Evolutionary conservation across 2,329 filamentous ascomycete genomes (phyloP), one percentile per base, ranked within the genome.

Genomic region (Thermothelomyces thermophilus): DNA sequence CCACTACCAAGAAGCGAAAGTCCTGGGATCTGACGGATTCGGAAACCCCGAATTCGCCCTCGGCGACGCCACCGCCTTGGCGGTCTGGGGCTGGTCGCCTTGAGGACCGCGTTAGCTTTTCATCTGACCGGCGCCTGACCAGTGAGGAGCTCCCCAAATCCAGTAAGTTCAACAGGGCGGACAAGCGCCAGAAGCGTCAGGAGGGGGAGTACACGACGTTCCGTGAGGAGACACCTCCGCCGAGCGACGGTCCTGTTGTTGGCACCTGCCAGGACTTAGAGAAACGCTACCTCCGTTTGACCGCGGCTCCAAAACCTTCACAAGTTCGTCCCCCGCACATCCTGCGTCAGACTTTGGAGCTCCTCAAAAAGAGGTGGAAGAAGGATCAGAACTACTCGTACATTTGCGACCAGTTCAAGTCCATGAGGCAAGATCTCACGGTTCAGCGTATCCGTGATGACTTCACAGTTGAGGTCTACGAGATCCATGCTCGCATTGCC

Each of bases 331-430:
- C 93, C 19, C 77, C 95, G 64, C 71, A 71, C 42, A 75, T 98
- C 19, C 72, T 98, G 56, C 82, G 85, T 59, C 83, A 93, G 70
- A 90, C 91, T 5, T 71, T 98, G 67, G 88, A 94, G 59, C 73
- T 94, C 42, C 73, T 98, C 56, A 94, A 95, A 74, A 87, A 84
- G 73, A 97, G 95, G 71, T 98, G 93, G 93, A 86, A 83, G 65
- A 82, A 84, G 60, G 90, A 96, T 62, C 85, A 84, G 71, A 95
- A 97, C 70, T 98, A 98, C 70, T 84, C 82, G 60, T 98, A 96
- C 71, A 95, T 96, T 57, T 97, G 93, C 79, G 90, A 98, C 66
- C 93, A 98, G 76, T 95, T 98, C 77, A 98, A 98, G 70, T 96
- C 93, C 14, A 79, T 98, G 67, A 88, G 93, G 54, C 93, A 98